These are phyloP conservation scores for Aegilops sharonensis DNA, from an alignment of 176 grass and related monocot genomes.

Conservation along the genomic window DNA sequence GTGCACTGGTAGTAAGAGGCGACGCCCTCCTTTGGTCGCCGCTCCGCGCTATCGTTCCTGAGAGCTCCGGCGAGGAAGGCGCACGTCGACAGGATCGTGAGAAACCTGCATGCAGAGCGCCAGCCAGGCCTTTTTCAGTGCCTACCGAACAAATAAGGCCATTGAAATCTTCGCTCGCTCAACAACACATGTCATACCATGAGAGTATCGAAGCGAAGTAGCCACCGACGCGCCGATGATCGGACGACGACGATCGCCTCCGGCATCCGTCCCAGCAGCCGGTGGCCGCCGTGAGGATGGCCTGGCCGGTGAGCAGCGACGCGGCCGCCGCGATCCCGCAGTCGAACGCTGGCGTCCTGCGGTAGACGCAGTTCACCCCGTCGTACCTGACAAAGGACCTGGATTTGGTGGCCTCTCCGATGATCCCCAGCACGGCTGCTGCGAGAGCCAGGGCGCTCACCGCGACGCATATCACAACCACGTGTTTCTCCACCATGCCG, in stretches of 20 bases:
- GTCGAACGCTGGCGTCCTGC: constrained; percentile 20
- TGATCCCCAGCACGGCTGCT: constrained; percentile 11
- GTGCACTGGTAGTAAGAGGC: neutral
- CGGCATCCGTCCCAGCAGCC: constrained; percentile 18
- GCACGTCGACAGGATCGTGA: neutral
- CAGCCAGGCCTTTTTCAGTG: too few relatives aligned
- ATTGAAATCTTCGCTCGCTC: too few relatives aligned
- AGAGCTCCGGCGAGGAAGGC: constrained; percentile 6
- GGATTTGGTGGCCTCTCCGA: constrained; percentile 26
- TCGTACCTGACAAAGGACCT: constrained; percentile 23
- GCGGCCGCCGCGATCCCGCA: constrained; percentile 7
- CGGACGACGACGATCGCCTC: neutral
- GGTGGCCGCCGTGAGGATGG: constrained; percentile 10
- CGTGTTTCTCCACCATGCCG: neutral
- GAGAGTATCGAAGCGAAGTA: neutral
- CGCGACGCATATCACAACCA: neutral
- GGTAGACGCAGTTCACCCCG: constrained; percentile 15
- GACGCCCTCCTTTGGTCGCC: neutral
- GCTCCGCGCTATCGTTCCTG: neutral
- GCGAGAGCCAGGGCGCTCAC: constrained; percentile 3
- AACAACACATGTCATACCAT: neutral
- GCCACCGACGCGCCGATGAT: neutral
- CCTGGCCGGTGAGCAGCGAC: constrained; percentile 2
- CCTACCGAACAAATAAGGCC: too few relatives aligned
- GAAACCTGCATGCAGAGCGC: neutral